Evolutionary conservation across 2,329 filamentous ascomycete genomes (phyloP).

Genomic region (Colletotrichum simmondsii): DNA sequence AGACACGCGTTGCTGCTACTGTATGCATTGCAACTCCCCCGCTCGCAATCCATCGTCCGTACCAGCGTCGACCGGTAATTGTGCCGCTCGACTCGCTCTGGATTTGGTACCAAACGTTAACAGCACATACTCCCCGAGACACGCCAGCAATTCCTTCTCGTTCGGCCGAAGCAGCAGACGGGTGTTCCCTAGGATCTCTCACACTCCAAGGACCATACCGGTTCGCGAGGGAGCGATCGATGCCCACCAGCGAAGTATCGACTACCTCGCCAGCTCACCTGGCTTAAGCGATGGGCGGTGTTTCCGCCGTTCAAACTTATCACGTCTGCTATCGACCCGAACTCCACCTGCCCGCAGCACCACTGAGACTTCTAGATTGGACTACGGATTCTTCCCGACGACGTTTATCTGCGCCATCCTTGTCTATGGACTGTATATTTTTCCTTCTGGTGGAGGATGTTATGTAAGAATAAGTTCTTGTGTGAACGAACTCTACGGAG

Average conservation of each 20-base stretch:
- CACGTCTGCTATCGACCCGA: slow-evolving; percentile 16
- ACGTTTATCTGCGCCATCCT: not conserved
- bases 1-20: not conserved
- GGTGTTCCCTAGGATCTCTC: not conserved
- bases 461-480: not conserved
- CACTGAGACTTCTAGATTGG: slow-evolving; percentile 9
- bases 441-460: not conserved
- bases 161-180: slow-evolving; percentile 5
- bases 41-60: not conserved
- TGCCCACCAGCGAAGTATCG: not conserved
- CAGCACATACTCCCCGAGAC: not conserved
- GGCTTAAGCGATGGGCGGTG: not conserved
- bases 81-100: slow-evolving; percentile 5
- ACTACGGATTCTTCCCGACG: not conserved
- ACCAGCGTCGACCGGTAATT: not conserved
- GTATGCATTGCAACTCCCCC: not conserved
- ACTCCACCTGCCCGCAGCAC: slow-evolving; percentile 8
- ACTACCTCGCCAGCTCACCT: slow-evolving; percentile 1
- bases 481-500: not conserved
- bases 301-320: slow-evolving; percentile 23
- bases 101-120: not conserved
- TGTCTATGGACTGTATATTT: not conserved
- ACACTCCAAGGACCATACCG: not conserved
- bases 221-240: not conserved
- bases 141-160: slow-evolving; percentile 1